These are phyloP conservation scores for Musa itinerans DNA, from an alignment of 176 grass and related monocot genomes.

Conservation along the genomic window DNA sequence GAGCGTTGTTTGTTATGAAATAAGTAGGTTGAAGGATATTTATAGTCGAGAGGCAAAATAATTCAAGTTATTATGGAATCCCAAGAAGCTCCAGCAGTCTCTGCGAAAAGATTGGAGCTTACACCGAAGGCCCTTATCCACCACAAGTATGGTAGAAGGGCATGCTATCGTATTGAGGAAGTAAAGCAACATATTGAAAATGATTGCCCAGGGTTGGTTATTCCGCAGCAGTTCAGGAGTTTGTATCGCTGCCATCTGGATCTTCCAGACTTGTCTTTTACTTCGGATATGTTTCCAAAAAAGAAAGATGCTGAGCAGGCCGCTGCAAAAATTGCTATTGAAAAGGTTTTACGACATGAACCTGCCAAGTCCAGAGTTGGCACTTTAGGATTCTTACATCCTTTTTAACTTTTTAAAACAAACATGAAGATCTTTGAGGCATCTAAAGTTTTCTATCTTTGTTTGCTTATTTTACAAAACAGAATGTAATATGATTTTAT, in stretches of 20 bases:
- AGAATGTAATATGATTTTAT: background rate
- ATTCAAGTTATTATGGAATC: slow-evolving; percentile 16
- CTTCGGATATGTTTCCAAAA: slow-evolving; percentile 48
- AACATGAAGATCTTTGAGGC: background rate
- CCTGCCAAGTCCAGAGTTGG: background rate
- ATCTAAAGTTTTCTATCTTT: too few species aligned
- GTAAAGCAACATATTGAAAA: slow-evolving; percentile 40
- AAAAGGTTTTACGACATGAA: slow-evolving; percentile 38
- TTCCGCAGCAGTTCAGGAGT: slow-evolving; percentile 39
- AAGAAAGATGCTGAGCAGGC: slow-evolving; percentile 96
- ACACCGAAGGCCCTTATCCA: slow-evolving; percentile 88
- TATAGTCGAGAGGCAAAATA: background rate
- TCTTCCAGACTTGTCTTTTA: slow-evolving; percentile 58
- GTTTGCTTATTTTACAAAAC: background rate
- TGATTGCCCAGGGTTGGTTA: slow-evolving; percentile 63
- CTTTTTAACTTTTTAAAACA: background rate
- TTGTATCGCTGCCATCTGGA: slow-evolving; percentile 68
- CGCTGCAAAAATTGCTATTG: slow-evolving; percentile 79
- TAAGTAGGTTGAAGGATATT: background rate
- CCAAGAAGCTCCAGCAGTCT: slow-evolving; percentile 20
- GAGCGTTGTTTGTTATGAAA: background rate
- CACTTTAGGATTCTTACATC: background rate
- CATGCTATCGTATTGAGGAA: slow-evolving; percentile 63
- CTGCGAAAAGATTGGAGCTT: slow-evolving; percentile 18
- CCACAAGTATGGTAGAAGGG: slow-evolving; percentile 53